Percentiles rank a stretch among this genome's conserved stretches.
Conservation (phyloP, 2,329 filamentous ascomycete species). For the Conoideocrella luteorostrata region DNA sequence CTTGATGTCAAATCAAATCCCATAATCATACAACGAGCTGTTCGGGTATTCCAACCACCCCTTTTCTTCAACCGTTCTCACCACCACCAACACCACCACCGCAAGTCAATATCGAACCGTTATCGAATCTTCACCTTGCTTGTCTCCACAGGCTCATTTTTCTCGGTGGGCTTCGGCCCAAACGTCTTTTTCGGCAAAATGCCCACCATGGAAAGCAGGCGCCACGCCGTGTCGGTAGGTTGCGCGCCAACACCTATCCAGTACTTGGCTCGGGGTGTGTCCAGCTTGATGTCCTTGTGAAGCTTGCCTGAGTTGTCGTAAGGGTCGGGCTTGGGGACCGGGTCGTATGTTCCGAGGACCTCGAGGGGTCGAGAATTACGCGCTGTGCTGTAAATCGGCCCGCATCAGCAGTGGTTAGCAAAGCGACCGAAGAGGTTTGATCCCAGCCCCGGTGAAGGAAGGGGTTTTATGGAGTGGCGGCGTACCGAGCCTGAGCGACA, state of each 20-base stretch:
- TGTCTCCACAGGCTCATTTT: slow-evolving; percentile 19
- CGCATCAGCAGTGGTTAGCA: neutral
- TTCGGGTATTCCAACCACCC: neutral
- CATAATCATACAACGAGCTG: no score
- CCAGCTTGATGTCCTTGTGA: slow-evolving; percentile 88
- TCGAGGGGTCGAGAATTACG: slow-evolving; percentile 85
- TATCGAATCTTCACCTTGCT: slow-evolving; percentile 24
- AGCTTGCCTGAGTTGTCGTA: slow-evolving; percentile 58
- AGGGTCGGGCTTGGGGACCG: slow-evolving; percentile 55
- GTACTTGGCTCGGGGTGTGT: slow-evolving; percentile 75
- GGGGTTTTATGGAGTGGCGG: neutral
- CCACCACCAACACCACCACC: neutral
- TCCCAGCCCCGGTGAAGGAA: neutral
- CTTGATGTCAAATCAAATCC: no score
- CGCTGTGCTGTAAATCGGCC: slow-evolving; percentile 55
- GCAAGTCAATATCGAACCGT: neutral
- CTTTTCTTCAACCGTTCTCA: neutral
- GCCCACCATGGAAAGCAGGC: slow-evolving; percentile 71
- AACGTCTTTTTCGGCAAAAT: slow-evolving; percentile 33
- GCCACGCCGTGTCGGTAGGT: slow-evolving; percentile 84
- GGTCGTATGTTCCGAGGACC: slow-evolving; percentile 77
- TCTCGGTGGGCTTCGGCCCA: slow-evolving; percentile 21
- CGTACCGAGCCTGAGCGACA: slow-evolving; percentile 81
- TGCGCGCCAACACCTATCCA: slow-evolving; percentile 97
- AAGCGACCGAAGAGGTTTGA: neutral